A percentile compares a stretch with the other conserved stretches of the same genome.
phyloP scores from a whole-genome alignment of 2,329 filamentous ascomycete species.

The Hypoxylon sp. region DNA sequence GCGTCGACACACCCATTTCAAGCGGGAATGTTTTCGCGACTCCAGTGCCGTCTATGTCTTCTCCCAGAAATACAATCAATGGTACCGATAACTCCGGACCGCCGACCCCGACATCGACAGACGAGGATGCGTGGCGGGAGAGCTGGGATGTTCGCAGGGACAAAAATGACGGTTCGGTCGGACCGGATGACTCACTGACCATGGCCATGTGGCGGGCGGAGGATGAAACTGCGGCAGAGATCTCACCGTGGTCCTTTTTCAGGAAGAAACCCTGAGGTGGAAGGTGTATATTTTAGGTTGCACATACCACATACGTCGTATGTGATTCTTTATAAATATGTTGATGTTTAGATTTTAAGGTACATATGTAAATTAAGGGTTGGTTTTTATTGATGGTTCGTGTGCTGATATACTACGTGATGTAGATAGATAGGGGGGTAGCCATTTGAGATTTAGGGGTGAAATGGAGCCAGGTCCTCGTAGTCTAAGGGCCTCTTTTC shows the following conservation, averaged over 20 bases:
- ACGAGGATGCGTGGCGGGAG: slow-evolving; percentile 17
- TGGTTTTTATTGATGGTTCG: not conserved
- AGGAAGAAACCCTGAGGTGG: not conserved
- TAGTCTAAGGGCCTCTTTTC: too few relatives aligned
- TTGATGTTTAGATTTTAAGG: too few relatives aligned
- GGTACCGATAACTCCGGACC: not conserved
- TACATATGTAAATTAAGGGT: not conserved
- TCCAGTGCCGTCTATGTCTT: not conserved
- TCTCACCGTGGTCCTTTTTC: slow-evolving; percentile 8
- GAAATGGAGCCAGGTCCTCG: too few relatives aligned
- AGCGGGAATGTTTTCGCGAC: not conserved
- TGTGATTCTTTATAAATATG: too few relatives aligned
- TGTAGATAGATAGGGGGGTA: too few relatives aligned
- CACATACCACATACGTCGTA: too few relatives aligned
- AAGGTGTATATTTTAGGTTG: not conserved
- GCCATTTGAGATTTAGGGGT: too few relatives aligned
- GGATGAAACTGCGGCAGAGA: not conserved
- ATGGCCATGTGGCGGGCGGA: not conserved
- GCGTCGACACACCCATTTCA: too few relatives aligned
- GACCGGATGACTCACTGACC: slow-evolving; percentile 18
- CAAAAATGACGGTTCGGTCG: not conserved
- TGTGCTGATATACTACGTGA: too few relatives aligned
- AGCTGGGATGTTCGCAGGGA: slow-evolving; percentile 13
- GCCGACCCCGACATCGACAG: not conserved
- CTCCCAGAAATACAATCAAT: not conserved